These are phyloP conservation scores for Phytophthora pini DNA, from an alignment of 352 stramenopile genomes.

Conservation along the genomic window DNA sequence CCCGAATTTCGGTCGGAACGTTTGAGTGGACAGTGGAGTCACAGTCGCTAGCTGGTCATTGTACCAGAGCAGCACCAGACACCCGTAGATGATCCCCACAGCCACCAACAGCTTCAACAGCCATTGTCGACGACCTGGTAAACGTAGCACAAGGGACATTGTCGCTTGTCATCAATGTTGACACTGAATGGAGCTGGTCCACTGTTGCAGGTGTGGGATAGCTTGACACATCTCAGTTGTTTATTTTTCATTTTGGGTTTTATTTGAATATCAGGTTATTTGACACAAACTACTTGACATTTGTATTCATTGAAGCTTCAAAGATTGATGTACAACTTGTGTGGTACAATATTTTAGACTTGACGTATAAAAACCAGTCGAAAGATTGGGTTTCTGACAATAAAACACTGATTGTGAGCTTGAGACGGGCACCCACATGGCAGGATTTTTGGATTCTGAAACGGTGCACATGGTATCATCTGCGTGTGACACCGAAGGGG, in stretches of 20 bases:
- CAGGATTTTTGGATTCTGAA: constrained; percentile 3
- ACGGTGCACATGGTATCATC: constrained; percentile 14
- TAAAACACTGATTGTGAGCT: too few species aligned
- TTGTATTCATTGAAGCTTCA: too few species aligned
- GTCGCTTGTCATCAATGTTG: too few species aligned
- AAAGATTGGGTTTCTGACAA: too few species aligned
- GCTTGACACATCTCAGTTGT: not conserved
- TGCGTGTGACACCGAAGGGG: constrained; percentile 11
- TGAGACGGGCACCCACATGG: constrained; percentile 1
- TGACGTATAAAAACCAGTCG: too few species aligned
- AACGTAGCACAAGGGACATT: not conserved
- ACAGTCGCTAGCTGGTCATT: constrained; percentile 1
- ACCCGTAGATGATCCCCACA: constrained; percentile 4
- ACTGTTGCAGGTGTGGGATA: constrained; percentile 4
- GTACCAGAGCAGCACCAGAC: constrained; percentile 22
- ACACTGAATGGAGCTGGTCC: not conserved
- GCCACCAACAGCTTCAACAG: constrained; percentile 3
- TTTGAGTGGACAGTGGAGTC: constrained; percentile 4
- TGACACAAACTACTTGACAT: too few species aligned
- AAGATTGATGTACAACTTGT: too few species aligned
- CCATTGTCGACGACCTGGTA: constrained; percentile 1
- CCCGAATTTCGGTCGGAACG: constrained; percentile 20
- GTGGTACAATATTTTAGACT: too few species aligned
- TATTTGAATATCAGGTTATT: too few species aligned
- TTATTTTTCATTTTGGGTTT: too few species aligned